These are phyloP conservation scores for Russula brevipes DNA, from an alignment of 768 basidiomycete species.

Conservation along the genomic window DNA sequence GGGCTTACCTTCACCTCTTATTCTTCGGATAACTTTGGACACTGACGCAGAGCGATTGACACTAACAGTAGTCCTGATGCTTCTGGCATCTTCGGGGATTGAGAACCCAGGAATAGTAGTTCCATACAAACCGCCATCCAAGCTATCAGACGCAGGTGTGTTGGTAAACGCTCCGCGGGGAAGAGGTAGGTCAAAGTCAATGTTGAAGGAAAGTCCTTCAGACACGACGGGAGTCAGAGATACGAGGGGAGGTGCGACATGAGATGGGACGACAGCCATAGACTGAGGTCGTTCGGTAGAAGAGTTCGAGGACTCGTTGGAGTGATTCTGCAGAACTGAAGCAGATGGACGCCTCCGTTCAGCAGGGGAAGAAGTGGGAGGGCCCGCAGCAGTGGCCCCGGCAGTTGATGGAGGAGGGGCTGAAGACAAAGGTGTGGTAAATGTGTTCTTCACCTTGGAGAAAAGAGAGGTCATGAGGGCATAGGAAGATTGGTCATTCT, in stretches of 20 bases:
- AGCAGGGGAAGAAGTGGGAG: slow-evolving; percentile 31
- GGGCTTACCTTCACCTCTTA: slow-evolving; percentile 78
- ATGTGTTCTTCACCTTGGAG: slow-evolving; percentile 74
- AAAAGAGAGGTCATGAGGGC: slow-evolving; percentile 77
- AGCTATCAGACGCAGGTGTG: slow-evolving; percentile 50
- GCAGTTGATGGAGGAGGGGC: slow-evolving; percentile 38
- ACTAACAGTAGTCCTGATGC: slow-evolving; percentile 70
- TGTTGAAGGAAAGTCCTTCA: slow-evolving; percentile 63
- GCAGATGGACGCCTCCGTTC: slow-evolving; percentile 62
- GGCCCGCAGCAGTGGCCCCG: slow-evolving; percentile 26
- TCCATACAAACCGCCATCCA: slow-evolving; percentile 56
- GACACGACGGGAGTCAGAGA: slow-evolving; percentile 83
- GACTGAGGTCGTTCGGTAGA: slow-evolving; percentile 55
- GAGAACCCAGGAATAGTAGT: slow-evolving; percentile 89
- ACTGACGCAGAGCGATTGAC: slow-evolving; percentile 75
- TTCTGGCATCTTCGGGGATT: slow-evolving; percentile 85
- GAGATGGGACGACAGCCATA: slow-evolving; percentile 45
- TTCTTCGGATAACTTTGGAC: slow-evolving; percentile 83
- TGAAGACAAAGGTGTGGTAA: slow-evolving; percentile 60
- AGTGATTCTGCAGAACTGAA: slow-evolving; percentile 39
- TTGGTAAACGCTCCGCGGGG: slow-evolving; percentile 46
- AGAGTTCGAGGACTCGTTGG: slow-evolving; percentile 45
- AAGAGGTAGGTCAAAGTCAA: slow-evolving; percentile 58
- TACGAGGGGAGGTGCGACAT: slow-evolving; percentile 74
- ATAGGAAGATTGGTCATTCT: slow-evolving; percentile 83